Conservation (phyloP, 805 yeast species). For the Ogataea nonfermentans region DNA sequence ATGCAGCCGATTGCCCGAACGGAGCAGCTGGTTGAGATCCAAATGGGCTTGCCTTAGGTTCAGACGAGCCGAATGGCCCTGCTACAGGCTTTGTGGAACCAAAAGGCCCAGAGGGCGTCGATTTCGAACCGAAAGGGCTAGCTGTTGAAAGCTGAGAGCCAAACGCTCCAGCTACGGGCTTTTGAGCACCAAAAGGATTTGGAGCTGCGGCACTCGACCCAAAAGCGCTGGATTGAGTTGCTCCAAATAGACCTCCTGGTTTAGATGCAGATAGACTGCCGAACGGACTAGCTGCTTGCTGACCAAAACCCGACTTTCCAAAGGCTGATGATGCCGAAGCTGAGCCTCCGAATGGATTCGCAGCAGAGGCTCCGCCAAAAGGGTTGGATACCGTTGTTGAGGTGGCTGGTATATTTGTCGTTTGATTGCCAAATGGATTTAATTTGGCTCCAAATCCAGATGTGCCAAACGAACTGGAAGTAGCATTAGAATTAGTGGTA, state of each 20-base stretch:
- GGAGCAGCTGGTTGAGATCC: background rate
- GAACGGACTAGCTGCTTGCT: slow-evolving; percentile 10
- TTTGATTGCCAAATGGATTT: slow-evolving; percentile 7
- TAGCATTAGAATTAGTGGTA: slow-evolving; percentile 6
- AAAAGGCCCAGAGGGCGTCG: background rate
- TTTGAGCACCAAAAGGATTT: slow-evolving; percentile 5
- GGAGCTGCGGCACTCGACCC: slow-evolving; percentile 3
- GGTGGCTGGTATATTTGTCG: slow-evolving; percentile 26
- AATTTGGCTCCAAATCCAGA: slow-evolving; percentile 18
- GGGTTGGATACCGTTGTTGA: slow-evolving; percentile 9
- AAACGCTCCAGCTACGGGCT: too few species aligned
- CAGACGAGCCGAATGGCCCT: background rate
- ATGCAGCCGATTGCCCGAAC: background rate
- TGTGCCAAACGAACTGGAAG: slow-evolving; percentile 13
- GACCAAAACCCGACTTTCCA: too few species aligned
- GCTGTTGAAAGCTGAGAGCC: background rate
- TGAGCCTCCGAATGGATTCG: slow-evolving; percentile 11
- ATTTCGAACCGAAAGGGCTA: slow-evolving; percentile 1
- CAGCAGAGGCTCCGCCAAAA: slow-evolving; percentile 9
- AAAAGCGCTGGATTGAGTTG: slow-evolving; percentile 6
- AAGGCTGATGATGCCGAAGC: background rate
- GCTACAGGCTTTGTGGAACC: background rate
- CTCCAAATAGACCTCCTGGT: slow-evolving; percentile 4
- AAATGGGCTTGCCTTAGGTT: too few species aligned
- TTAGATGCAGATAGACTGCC: slow-evolving; percentile 5